Evolutionary conservation across 306 rosid genomes (phyloP), one percentile per base, ranked within the genome.

Genomic region (Castanopsis chinensis): DNA sequence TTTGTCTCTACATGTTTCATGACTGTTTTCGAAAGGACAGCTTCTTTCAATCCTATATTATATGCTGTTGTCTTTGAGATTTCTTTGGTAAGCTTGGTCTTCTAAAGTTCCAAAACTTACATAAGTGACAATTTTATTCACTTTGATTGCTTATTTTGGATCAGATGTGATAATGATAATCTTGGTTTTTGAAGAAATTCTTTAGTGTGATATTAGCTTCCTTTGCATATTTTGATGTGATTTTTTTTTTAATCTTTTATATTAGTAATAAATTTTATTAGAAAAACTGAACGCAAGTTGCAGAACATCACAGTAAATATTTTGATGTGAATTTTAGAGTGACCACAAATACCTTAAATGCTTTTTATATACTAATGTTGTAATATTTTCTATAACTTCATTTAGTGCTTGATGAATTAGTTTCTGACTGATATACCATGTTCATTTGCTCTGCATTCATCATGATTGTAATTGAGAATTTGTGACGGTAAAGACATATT

Each of bases 31-130:
- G 12, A 14, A 17, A 75, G n/a, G n/a, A 17, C 61, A 41, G 2
- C 21, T 19, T 45, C 43, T 52, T 49, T 49, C 53, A n/a, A 51
- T 71, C 20, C 7, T 19, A 14, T 54, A 33, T 55, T 21, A 1
- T 6, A 3, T 81, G 56, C 49, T 80, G 70, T 54, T 41, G 18
- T 41, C 41, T 4, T 27, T 33, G 2, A 35, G 27, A 35, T 69
- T 80, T 75, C 76, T 28, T 72, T 80, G 59, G 32, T 71, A 28
- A 77, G 70, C 78, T 75, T 64, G 54, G 80, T 33, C 80, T 78
- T 80, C 43, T 27, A 58, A 25, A 72, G 32, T 75, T 80, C 30
- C 21, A 68, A 23, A 67, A 45, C 55, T 73, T 76, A 28, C 17
- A 18, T 63, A 41, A 72, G 76, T 9, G 49, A 11, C 25, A 51